Conservation (phyloP, 306 rosid genomes). For the Rosa chinensis region DNA sequence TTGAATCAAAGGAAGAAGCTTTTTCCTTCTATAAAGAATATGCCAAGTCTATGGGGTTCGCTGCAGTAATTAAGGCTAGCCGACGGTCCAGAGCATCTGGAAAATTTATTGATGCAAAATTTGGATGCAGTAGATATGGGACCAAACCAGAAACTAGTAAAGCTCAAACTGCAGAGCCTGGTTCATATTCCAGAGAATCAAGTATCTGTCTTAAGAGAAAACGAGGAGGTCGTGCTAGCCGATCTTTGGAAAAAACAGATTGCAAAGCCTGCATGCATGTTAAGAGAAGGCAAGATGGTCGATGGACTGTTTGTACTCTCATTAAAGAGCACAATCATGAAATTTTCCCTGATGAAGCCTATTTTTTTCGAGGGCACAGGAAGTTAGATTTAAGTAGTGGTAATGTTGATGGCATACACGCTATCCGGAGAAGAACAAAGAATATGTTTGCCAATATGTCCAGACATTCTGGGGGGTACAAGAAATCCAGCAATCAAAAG, state of each 20-base stretch:
- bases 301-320: slow-evolving; percentile 38
- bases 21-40: slow-evolving; percentile 48
- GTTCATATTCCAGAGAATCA: slow-evolving; percentile 18
- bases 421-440: slow-evolving; percentile 40
- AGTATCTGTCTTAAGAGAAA: slow-evolving; percentile 34
- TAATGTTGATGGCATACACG: slow-evolving; percentile 26
- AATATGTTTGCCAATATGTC: slow-evolving; percentile 31
- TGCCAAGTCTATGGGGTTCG: slow-evolving; percentile 46
- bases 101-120: slow-evolving; percentile 52
- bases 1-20: slow-evolving; percentile 51
- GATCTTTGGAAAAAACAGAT: slow-evolving; percentile 42
- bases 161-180: slow-evolving; percentile 28
- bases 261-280: slow-evolving; percentile 54
- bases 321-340: slow-evolving; percentile 54
- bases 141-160: slow-evolving; percentile 28
- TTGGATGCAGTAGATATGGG: slow-evolving; percentile 50
- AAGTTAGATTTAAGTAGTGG: slow-evolving; percentile 25
- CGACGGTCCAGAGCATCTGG: slow-evolving; percentile 52
- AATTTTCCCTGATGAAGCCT: slow-evolving; percentile 37
- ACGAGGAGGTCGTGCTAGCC: slow-evolving; percentile 45
- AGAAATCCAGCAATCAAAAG: slow-evolving; percentile 26
- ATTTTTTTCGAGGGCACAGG: slow-evolving; percentile 40
- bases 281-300: slow-evolving; percentile 41
- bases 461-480: slow-evolving; percentile 24
- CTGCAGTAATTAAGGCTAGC: slow-evolving; percentile 42